Conservation (phyloP, 148 eudicot genomes). For the Nyssa sinensis region DNA sequence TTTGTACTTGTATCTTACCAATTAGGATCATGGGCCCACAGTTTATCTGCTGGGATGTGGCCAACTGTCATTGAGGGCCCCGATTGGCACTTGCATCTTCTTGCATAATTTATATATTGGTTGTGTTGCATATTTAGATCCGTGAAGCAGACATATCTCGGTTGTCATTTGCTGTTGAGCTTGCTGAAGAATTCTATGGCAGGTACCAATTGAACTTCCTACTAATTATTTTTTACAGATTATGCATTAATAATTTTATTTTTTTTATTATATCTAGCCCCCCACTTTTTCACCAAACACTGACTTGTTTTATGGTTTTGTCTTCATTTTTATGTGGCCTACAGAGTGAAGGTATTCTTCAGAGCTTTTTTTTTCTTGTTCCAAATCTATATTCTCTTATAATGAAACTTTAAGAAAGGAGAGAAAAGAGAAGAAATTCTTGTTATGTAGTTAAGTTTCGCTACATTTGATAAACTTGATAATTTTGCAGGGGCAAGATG, state of each 20-base stretch:
- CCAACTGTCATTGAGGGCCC: not conserved
- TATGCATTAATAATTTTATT: too few relatives aligned
- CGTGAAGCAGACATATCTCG: conserved; percentile 99
- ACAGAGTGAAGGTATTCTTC: conserved; percentile 83
- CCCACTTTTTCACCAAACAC: conserved; percentile 21
- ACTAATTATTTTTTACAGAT: not conserved
- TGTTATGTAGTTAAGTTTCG: not conserved
- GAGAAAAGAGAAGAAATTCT: not conserved
- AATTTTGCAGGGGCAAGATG: conserved; percentile 78
- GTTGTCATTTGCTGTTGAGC: conserved; percentile 95
- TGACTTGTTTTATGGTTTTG: conserved; percentile 27
- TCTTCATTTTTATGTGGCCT: conserved; percentile 17
- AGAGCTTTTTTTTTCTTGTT: not conserved
- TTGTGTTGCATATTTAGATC: conserved; percentile 39
- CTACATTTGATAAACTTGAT: conserved; percentile 8
- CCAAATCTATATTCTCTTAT: conserved; percentile 9
- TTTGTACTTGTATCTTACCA: not conserved
- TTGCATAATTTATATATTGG: not conserved
- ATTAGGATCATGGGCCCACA: not conserved
- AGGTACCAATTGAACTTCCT: conserved; percentile 42
- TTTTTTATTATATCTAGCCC: too few relatives aligned
- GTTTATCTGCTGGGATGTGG: not conserved
- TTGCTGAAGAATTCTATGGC: conserved; percentile 99
- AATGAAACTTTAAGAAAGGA: not conserved
- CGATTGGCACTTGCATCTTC: too few relatives aligned